Conservation (phyloP, 2,329 filamentous ascomycete species). For the Ascocoryne sarcoides region DNA sequence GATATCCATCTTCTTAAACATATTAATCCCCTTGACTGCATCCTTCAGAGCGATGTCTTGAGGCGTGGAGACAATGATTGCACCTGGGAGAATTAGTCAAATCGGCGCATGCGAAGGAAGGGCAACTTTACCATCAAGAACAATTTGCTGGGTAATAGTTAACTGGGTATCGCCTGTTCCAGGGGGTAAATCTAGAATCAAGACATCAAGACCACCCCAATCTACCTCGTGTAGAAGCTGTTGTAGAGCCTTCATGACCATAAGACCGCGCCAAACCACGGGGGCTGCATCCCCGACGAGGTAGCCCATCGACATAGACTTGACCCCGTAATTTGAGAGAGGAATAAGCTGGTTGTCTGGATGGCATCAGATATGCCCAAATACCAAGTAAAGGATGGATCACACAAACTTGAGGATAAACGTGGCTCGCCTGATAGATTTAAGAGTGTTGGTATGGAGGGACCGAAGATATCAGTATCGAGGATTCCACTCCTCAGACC, state of each 20-base stretch:
- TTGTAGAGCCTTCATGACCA: constrained; percentile 96
- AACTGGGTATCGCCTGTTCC: constrained; percentile 94
- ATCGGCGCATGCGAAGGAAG: too few relatives aligned
- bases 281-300: constrained; percentile 71
- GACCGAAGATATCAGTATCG: constrained; percentile 94
- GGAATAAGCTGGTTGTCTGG: constrained; percentile 74
- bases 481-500: constrained; percentile 80
- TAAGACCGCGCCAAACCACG: constrained; percentile 89
- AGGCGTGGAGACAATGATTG: constrained; percentile 84
- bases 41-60: constrained; percentile 90
- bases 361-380: constrained; percentile 18
- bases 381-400: background rate
- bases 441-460: constrained; percentile 84
- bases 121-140: constrained; percentile 62
- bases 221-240: constrained; percentile 92
- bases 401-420: constrained; percentile 57
- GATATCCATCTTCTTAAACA: constrained; percentile 74
- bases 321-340: constrained; percentile 87
- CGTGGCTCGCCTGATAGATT: constrained; percentile 72
- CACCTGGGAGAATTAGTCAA: constrained; percentile 46
- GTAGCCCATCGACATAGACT: constrained; percentile 99
- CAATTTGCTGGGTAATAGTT: constrained; percentile 90
- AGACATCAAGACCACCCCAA: constrained; percentile 80
- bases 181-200: constrained; percentile 85
- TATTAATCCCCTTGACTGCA: constrained; percentile 81